A percentile compares a stretch with the other conserved stretches of the same genome.
These are phyloP conservation scores for Porodaedalea pini DNA, from an alignment of 1,284 basidiomycete species.

Conservation along the genomic window DNA sequence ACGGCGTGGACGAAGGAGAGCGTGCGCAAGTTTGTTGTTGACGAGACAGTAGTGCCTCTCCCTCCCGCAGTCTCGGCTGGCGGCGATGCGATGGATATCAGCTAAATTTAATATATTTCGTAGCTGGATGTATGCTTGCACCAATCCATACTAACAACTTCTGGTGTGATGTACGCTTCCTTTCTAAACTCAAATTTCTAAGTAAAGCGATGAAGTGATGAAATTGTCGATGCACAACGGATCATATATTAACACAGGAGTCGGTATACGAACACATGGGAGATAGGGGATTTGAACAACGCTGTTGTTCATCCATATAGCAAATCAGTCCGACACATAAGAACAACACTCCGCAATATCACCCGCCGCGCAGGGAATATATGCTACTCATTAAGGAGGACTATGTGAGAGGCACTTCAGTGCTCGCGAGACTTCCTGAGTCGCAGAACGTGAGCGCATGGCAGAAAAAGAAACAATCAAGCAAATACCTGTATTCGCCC, in stretches of 20 bases:
- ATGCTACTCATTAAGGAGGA: not conserved
- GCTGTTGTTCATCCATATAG: not conserved
- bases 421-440: conserved; percentile 78
- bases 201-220: not conserved
- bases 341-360: too few relatives aligned
- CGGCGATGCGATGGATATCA: conserved; percentile 74
- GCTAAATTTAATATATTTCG: conserved; percentile 34
- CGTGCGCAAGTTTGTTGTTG: conserved; percentile 67
- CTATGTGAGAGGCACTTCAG: conserved; percentile 42
- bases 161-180: too few relatives aligned
- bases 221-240: not conserved
- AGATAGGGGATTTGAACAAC: not conserved
- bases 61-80: conserved; percentile 25
- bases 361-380: too few relatives aligned
- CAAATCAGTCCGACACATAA: not conserved
- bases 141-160: not conserved
- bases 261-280: not conserved
- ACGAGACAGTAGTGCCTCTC: conserved; percentile 60
- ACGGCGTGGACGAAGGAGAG: conserved; percentile 85
- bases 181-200: not conserved
- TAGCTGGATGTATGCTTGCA: not conserved
- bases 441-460: not conserved
- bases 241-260: conserved; percentile 2
- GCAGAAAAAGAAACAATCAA: not conserved
- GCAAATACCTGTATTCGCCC: conserved; percentile 78